Evolutionary conservation across 2,329 filamentous ascomycete genomes (phyloP), one percentile per base, ranked within the genome.

Genomic region (Arthrobotrys entomopaga): DNA sequence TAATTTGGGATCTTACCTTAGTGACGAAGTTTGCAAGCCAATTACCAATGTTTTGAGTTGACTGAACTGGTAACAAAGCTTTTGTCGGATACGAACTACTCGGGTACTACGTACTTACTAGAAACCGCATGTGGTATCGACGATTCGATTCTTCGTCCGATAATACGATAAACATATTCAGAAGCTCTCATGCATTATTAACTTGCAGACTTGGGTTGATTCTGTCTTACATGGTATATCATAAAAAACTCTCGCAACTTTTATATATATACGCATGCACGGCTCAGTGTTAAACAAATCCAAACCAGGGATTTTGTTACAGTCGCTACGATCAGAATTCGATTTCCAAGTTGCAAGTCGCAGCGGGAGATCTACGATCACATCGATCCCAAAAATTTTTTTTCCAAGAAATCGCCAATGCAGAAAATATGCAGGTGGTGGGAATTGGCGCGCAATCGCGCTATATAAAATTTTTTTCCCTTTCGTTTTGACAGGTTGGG

Each of bases 391-490:
- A 54, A n/a, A n/a, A n/a, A n/a, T n/a, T n/a, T n/a, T n/a, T n/a
- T n/a, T 49, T 50, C 60, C 67, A 73, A 73, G 67, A 73, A 65
- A 60, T 57, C 65, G 56, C 67, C 67, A 73, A 73, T 59, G 67
- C 61, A 61, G 67, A 61, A 61, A 73, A 65, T 65, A 65, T 73
- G 67, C 67, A 73, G 67, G 67, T 73, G 7, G 67, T 43, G 60
- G 56, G 20, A n/a, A 60, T 69, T 69, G 65, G 65, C 65, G n/a
- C 65, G 54, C 65, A 69, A 46, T 34, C 53, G 40, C 38, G 34
- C 24, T 7, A 26, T 26, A 3, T 26, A 26, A 26, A 46, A n/a
- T n/a, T n/a, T n/a, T n/a, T n/a, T n/a, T n/a, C n/a, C n/a, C n/a
- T n/a, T n/a, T n/a, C n/a, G 8, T 8, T 2, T 59, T 38, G 52